Evolutionary conservation across 495 filamentous ascomycete genomes (phyloP).

Genomic region (Tuber aestivum): DNA sequence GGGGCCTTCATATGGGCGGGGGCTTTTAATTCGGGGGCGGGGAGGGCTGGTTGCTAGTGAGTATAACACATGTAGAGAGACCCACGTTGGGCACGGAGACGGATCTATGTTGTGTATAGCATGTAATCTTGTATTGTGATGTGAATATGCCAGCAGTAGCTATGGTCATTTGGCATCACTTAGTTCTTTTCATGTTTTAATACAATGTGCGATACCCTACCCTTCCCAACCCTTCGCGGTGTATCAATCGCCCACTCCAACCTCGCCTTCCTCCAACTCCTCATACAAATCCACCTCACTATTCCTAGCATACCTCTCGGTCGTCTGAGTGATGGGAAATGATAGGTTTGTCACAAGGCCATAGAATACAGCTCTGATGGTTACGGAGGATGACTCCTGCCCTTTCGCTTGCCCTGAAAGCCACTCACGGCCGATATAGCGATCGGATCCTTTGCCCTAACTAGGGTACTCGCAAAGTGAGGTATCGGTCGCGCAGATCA

Average conservation of each 20-base stretch:
- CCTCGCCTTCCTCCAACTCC: neutral
- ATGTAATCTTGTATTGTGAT: neutral
- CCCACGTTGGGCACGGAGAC: neutral
- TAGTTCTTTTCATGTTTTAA: neutral
- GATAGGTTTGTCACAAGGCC: slow-evolving; percentile 13
- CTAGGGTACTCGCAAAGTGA: neutral
- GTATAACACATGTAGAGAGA: neutral
- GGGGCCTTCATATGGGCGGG: neutral
- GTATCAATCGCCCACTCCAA: slow-evolving; percentile 5
- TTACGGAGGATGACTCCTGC: slow-evolving; percentile 11
- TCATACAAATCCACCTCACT: neutral
- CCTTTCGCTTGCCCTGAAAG: slow-evolving; percentile 3
- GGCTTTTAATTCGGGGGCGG: neutral
- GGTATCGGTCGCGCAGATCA: slow-evolving; percentile 3
- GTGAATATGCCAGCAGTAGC: neutral
- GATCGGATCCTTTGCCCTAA: slow-evolving; percentile 33
- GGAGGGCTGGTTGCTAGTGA: neutral
- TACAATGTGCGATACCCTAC: neutral
- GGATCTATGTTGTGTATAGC: neutral
- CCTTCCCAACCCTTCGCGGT: slow-evolving; percentile 6
- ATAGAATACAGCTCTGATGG: slow-evolving; percentile 27
- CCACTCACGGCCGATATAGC: slow-evolving; percentile 18
- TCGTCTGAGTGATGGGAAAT: slow-evolving; percentile 14
- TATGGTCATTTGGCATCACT: neutral
- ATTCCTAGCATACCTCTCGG: slow-evolving; percentile 7